Evolutionary conservation across 805 yeast genomes (phyloP).

Genomic region (Kregervanrija fluxuum): DNA sequence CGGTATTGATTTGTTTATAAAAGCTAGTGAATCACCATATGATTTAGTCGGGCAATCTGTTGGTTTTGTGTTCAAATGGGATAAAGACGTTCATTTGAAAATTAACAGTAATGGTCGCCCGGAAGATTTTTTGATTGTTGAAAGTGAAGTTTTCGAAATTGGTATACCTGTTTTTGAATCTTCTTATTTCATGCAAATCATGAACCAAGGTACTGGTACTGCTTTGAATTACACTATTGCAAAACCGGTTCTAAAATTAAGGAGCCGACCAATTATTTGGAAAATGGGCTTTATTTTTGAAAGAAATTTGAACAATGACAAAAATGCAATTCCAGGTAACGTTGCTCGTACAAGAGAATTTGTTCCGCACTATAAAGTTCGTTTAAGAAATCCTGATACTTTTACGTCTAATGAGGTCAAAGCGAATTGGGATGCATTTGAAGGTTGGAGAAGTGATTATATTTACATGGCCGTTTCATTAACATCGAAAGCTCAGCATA

Average conservation of each 20-base stretch:
- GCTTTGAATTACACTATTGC: conserved; percentile 32
- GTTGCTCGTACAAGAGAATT: conserved; percentile 37
- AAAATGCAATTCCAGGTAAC: conserved; percentile 27
- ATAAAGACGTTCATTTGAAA: conserved; percentile 40
- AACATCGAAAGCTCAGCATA: conserved; percentile 28
- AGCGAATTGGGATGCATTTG: conserved; percentile 67
- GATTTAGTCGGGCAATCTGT: conserved; percentile 48
- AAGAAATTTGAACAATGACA: conserved; percentile 36
- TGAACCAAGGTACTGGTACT: conserved; percentile 12
- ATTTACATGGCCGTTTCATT: conserved; percentile 64
- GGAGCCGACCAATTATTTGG: conserved; percentile 68
- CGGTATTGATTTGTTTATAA: conserved; percentile 56
- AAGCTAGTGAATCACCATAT: conserved; percentile 55
- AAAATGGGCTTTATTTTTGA: conserved; percentile 69
- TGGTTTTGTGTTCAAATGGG: conserved; percentile 63
- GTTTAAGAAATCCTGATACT: conserved; percentile 48
- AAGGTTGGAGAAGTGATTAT: conserved; percentile 73
- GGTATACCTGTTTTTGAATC: conserved; percentile 45
- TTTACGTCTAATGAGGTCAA: conserved; percentile 31
- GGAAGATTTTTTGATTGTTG: conserved; percentile 43
- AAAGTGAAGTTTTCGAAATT: conserved; percentile 49
- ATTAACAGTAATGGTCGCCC: conserved; percentile 45
- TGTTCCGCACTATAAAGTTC: conserved; percentile 54
- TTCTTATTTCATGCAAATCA: conserved; percentile 21
- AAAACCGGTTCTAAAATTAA: conserved; percentile 53